A percentile compares a stretch with the other conserved stretches of the same genome.
phyloP scores from a whole-genome alignment of 2,329 filamentous ascomycete species.

The Trichoderma sp. region DNA sequence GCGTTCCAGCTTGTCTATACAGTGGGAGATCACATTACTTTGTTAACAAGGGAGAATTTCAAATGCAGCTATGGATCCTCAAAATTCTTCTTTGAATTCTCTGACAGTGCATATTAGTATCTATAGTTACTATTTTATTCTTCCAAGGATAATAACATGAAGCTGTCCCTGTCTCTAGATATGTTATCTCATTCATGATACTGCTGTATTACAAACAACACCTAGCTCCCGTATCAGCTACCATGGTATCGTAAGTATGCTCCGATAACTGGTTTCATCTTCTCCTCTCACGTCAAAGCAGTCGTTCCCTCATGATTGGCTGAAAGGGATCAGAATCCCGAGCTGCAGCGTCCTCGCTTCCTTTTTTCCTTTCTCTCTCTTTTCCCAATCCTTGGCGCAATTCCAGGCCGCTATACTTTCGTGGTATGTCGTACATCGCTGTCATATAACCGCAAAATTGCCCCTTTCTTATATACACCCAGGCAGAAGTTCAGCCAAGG shows the following conservation, averaged over 20 bases:
- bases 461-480: neutral
- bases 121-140: neutral
- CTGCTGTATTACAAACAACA: neutral
- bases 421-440: neutral
- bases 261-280: neutral
- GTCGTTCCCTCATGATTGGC: neutral
- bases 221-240: neutral
- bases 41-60: neutral
- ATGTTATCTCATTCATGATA: neutral
- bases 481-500: neutral
- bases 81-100: no score
- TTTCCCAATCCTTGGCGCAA: neutral
- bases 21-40: neutral
- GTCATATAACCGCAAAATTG: neutral
- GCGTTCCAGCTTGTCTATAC: neutral
- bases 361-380: neutral
- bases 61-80: neutral
- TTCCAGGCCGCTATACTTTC: neutral
- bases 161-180: no score
- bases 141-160: neutral
- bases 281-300: neutral
- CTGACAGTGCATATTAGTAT: neutral
- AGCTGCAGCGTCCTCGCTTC: neutral
- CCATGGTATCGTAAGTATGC: neutral
- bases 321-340: neutral